Base-by-base conservation (phyloP, 202 grass and related monocot species). In the Panicum hallii region DNA sequence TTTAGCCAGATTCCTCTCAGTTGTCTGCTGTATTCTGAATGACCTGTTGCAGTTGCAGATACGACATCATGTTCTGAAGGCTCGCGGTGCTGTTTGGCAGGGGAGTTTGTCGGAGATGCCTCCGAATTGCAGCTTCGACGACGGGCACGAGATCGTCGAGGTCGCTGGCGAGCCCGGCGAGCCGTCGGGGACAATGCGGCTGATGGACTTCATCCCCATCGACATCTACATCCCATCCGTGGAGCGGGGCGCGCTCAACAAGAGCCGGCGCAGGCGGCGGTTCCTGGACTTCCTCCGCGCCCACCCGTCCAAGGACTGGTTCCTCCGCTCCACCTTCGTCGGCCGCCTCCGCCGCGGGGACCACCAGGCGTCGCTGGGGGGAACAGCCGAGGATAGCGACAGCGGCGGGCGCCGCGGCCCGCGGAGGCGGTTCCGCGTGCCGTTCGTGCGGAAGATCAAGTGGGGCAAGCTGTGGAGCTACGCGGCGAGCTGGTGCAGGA, bases 281-380 rank as follows among this genome's bases (percentile, higher is more conserved):
- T 95, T 95, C 67, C 23, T 95, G 20, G 95, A 98, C 64, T 98
- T 98, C 82, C 93, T 98, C 26, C 84, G 83, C 88, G 91, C 93
- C 19, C 90, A 62, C 62, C 95, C 95, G 15, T 87, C 93, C 69
- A 93, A 71, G 86, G 95, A 97, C 13, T 98, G 91, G 95, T 92
- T 98, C 86, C 64, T 90, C 36, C 61, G 89, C 15, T 85, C 87
- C 4, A 84, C 75, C 23, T 89, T 88, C 84, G 88, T 84, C 44
- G 94, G 91, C 49, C 83, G 89, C 72, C 88, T 81, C 62, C 85
- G 80, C 62, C 79, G 81, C 40, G n/a, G 63, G 32, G 38, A 45
- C 34, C 82, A 72, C 16, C 5, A 55, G 52, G 11, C 42, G 9
- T 46, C 63, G 11, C 48, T 66, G 38, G 75, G 28, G 38, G 7